phyloP scores from a whole-genome alignment of 2,329 filamentous ascomycete species.

The Pseudogymnoascus sp. region DNA sequence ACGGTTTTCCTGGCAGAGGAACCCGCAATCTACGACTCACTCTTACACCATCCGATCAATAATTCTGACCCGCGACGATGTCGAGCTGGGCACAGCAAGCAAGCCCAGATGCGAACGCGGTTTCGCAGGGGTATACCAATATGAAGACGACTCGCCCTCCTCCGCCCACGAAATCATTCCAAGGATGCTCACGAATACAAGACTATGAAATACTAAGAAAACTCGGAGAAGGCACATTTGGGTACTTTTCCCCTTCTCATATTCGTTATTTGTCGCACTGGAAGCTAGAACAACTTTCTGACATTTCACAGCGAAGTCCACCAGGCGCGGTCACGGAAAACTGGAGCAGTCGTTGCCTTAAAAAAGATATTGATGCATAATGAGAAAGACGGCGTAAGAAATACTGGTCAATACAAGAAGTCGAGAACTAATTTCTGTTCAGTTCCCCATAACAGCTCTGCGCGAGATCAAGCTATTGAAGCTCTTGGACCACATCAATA shows the following conservation, averaged over 20 bases:
- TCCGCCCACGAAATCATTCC: constrained; percentile 55
- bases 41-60: neutral
- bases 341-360: constrained; percentile 69
- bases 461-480: constrained; percentile 97
- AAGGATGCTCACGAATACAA: constrained; percentile 74
- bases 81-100: constrained; percentile 9
- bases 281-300: constrained; percentile 6
- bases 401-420: neutral
- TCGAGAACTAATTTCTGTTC: constrained; percentile 15
- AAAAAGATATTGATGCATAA: constrained; percentile 99
- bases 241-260: constrained; percentile 42
- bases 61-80: constrained; percentile 6
- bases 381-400: constrained; percentile 83
- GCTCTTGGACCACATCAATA: constrained; percentile 83
- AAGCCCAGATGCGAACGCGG: constrained; percentile 23
- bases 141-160: constrained; percentile 37
- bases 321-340: constrained; percentile 71
- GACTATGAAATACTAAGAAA: constrained; percentile 76
- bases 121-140: constrained; percentile 49
- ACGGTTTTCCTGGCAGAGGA: neutral
- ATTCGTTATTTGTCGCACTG: neutral
- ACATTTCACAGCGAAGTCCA: constrained; percentile 64
- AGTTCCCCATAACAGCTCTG: constrained; percentile 96
- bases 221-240: constrained; percentile 92
- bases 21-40: neutral